phyloP scores from a whole-genome alignment of 1,139 yeast species.

The Pichia sp. region DNA sequence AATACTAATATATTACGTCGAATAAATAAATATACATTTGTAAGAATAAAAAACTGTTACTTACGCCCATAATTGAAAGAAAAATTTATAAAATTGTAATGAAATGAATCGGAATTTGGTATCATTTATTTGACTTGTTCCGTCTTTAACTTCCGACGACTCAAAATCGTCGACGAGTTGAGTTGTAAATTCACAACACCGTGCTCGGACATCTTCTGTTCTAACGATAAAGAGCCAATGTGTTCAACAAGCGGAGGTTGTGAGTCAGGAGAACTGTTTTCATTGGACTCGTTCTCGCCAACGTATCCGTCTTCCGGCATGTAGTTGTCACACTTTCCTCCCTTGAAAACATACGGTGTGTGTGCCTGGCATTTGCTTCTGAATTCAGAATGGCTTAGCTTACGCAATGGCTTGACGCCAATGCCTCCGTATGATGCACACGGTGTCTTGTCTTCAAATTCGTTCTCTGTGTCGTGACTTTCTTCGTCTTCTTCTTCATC shows the following conservation, averaged over 20 bases:
- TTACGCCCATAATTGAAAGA: not conserved
- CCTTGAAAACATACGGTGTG: constrained; percentile 18
- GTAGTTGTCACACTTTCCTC: not conserved
- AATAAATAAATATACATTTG: too few relatives aligned
- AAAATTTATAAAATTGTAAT: not conserved
- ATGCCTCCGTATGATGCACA: constrained; percentile 17
- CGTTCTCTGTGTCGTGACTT: constrained; percentile 19
- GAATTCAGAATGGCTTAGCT: constrained; percentile 9
- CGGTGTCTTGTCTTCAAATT: constrained; percentile 22
- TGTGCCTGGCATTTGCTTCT: constrained; percentile 15
- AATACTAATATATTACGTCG: too few relatives aligned
- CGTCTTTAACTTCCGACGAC: constrained; percentile 43
- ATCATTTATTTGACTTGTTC: constrained; percentile 1
- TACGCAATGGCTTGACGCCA: constrained; percentile 1
- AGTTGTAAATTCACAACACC: constrained; percentile 49
- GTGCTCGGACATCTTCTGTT: constrained; percentile 15
- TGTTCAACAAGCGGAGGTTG: not conserved
- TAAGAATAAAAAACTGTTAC: too few relatives aligned
- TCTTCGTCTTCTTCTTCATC: constrained; percentile 12
- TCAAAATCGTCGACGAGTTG: constrained; percentile 59
- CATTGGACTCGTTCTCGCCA: constrained; percentile 6
- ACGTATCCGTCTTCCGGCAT: constrained; percentile 3
- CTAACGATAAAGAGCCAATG: constrained; percentile 5
- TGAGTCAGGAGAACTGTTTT: not conserved
- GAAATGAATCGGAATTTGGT: not conserved